A percentile compares a stretch with the other conserved stretches of the same genome.
Evolutionary conservation across 1,284 basidiomycete genomes (phyloP).

Genomic region (Melanopsichium pennsylvanicum): DNA sequence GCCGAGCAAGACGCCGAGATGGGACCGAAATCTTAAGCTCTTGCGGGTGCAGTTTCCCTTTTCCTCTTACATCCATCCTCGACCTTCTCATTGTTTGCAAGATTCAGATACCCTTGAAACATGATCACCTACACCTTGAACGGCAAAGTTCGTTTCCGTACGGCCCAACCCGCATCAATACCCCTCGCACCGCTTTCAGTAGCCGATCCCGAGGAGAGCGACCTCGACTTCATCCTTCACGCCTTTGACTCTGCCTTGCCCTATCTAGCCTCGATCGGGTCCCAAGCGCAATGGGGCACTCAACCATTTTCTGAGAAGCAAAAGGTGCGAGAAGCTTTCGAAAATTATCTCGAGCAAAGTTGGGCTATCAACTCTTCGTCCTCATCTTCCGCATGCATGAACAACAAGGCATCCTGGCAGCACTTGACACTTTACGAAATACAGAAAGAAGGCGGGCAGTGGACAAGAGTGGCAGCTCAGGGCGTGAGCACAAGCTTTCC

Average conservation of each 20-base stretch:
- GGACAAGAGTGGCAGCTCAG: slow-evolving; percentile 23
- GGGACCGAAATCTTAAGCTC: background rate
- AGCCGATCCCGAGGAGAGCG: slow-evolving; percentile 24
- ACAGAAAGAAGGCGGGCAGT: slow-evolving; percentile 1
- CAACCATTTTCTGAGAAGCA: slow-evolving; percentile 25
- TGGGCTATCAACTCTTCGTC: slow-evolving; percentile 1
- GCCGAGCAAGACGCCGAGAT: slow-evolving; percentile 6
- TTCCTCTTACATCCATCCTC: background rate
- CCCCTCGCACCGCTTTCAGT: slow-evolving; percentile 13
- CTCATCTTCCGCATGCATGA: background rate
- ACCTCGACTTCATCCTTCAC: slow-evolving; percentile 31
- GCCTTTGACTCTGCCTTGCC: slow-evolving; percentile 46
- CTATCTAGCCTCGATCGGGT: slow-evolving; percentile 45
- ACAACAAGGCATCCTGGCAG: slow-evolving; percentile 2
- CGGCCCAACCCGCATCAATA: slow-evolving; percentile 8
- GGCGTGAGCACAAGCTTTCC: slow-evolving; percentile 12
- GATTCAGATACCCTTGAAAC: background rate
- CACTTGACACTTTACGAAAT: slow-evolving; percentile 22
- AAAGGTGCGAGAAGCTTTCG: background rate
- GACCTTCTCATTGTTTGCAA: background rate
- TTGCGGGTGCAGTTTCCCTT: background rate
- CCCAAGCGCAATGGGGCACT: slow-evolving; percentile 46
- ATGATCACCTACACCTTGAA: slow-evolving; percentile 10
- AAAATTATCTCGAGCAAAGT: slow-evolving; percentile 7
- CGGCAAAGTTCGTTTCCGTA: background rate